Conservation (phyloP, 768 basidiomycete genomes). For the Termitomyces sp. region DNA sequence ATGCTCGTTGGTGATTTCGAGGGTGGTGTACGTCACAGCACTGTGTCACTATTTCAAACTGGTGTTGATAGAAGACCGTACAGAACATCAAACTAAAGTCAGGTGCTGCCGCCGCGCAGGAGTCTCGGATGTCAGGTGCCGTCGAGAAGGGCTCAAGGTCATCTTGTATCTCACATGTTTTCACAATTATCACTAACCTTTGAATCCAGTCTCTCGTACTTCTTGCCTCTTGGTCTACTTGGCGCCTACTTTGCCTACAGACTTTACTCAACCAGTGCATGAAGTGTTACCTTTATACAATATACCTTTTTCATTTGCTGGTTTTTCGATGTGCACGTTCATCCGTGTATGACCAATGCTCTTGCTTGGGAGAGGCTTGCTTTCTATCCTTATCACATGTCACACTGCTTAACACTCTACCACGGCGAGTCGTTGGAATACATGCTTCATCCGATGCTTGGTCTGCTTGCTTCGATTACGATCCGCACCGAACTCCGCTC, state of each 20-base stretch:
- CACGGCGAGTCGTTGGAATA: not conserved
- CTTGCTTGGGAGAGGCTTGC: not conserved
- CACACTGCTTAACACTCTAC: not conserved
- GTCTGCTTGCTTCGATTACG: not conserved
- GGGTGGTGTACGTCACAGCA: conserved; percentile 53
- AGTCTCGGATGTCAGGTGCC: conserved; percentile 42
- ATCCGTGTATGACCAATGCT: not conserved
- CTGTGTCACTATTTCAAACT: conserved; percentile 7
- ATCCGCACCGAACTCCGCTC: not conserved
- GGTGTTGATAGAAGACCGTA: conserved; percentile 2
- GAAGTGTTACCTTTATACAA: conserved; percentile 19
- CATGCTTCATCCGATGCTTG: not conserved
- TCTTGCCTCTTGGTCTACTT: conserved; percentile 74
- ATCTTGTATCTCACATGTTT: conserved; percentile 23
- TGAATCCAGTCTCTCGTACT: conserved; percentile 66
- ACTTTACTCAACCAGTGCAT: conserved; percentile 56
- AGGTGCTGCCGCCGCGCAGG: conserved; percentile 44
- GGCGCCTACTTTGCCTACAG: conserved; percentile 90
- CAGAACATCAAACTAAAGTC: conserved; percentile 56
- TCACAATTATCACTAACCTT: conserved; percentile 9
- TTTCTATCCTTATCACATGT: conserved; percentile 14
- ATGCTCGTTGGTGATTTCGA: conserved; percentile 86
- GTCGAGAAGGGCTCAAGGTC: conserved; percentile 71
- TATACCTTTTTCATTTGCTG: conserved; percentile 15
- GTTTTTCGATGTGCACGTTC: conserved; percentile 4